Percentiles rank a stretch among this genome's conserved stretches.
Conservation (phyloP, 352 stramenopile species). For the Pythium dissotocum region DNA sequence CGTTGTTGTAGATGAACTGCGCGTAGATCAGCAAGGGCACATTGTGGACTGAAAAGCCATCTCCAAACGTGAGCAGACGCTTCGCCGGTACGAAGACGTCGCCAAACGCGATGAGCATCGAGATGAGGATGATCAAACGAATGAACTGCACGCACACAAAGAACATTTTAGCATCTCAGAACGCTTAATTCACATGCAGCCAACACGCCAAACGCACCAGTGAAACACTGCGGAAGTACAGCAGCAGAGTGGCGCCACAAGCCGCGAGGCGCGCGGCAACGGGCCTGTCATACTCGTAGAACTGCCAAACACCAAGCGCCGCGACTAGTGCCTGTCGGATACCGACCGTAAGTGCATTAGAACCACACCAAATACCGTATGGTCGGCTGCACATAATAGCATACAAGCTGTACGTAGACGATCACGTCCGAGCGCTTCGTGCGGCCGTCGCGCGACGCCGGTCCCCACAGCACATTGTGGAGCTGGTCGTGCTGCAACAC, state of each 20-base stretch:
- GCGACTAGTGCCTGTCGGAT: constrained; percentile 35
- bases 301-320: constrained; percentile 33
- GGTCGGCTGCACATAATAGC: not conserved
- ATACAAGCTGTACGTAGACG: constrained; percentile 56
- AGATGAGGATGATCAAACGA: constrained; percentile 56
- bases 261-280: constrained; percentile 44
- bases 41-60: constrained; percentile 7
- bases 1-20: constrained; percentile 25
- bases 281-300: constrained; percentile 58
- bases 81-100: constrained; percentile 51
- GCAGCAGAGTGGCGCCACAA: constrained; percentile 29
- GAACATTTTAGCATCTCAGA: not conserved
- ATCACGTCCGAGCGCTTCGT: constrained; percentile 40
- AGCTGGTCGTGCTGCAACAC: constrained; percentile 64
- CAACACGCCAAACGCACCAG: constrained; percentile 52
- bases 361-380: not conserved
- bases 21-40: constrained; percentile 19
- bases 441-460: constrained; percentile 42
- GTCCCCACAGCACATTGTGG: constrained; percentile 61
- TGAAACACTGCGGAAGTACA: constrained; percentile 68
- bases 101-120: constrained; percentile 52
- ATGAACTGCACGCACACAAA: constrained; percentile 43
- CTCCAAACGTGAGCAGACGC: constrained; percentile 16
- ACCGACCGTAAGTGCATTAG: not conserved
- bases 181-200: not conserved